A percentile compares a stretch with the other conserved stretches of the same genome.
Conservation (phyloP, 371 early-diverging fungal species). For the Mucor mucedo region DNA sequence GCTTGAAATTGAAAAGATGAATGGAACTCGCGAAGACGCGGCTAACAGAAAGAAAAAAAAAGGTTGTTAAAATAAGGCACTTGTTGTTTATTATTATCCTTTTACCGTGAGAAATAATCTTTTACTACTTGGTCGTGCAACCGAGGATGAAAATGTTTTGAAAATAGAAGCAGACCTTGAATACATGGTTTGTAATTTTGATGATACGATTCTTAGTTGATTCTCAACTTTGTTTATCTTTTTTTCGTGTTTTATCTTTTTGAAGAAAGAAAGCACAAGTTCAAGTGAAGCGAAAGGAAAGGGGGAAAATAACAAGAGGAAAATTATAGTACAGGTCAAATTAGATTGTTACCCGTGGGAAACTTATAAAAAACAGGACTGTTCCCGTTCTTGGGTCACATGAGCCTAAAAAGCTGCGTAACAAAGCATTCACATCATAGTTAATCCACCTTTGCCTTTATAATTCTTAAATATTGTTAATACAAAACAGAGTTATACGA, state of each 20-base stretch:
- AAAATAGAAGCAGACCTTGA: conserved; percentile 18
- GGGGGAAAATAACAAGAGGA: background rate
- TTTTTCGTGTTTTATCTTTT: background rate
- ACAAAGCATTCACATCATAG: no score
- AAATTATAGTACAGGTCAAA: background rate
- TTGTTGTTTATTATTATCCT: background rate
- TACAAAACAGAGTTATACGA: no score
- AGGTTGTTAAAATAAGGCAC: background rate
- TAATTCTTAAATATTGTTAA: no score
- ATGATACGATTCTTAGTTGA: no score
- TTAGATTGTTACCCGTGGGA: conserved; percentile 12
- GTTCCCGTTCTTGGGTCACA: conserved; percentile 7
- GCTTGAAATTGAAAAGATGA: conserved; percentile 36
- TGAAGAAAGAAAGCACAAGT: background rate
- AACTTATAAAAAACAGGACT: conserved; percentile 10
- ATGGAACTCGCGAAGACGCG: conserved; percentile 41
- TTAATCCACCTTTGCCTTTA: no score
- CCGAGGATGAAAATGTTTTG: conserved; percentile 14
- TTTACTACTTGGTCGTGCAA: conserved; percentile 14
- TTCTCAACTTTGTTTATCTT: background rate
- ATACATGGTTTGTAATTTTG: background rate
- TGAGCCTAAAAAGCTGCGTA: background rate
- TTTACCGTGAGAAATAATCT: conserved; percentile 32
- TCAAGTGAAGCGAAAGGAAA: background rate
- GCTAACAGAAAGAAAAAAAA: no score